Percentiles rank a stretch among this genome's conserved stretches.
These are phyloP conservation scores for Malus hybrid DNA, from an alignment of 331 rosid genomes.

Conservation along the genomic window DNA sequence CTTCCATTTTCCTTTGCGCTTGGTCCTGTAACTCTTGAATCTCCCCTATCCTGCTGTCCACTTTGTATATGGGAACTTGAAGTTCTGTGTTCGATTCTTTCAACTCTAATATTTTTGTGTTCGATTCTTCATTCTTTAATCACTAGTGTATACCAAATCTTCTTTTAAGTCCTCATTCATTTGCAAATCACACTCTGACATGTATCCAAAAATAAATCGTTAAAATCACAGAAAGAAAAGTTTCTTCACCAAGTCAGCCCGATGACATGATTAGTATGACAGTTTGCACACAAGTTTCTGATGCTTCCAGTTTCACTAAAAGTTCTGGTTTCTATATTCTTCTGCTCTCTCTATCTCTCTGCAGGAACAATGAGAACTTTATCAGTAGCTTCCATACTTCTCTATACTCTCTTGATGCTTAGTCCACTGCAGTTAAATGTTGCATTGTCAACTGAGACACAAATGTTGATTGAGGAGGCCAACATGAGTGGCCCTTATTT, in stretches of 20 bases:
- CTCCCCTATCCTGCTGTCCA: neutral
- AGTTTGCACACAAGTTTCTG: no score
- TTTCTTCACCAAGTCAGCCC: no score
- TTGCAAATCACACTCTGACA: no score
- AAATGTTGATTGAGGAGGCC: constrained; percentile 13
- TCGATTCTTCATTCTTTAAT: no score
- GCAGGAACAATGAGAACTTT: neutral
- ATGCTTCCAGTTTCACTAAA: no score
- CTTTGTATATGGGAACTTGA: neutral
- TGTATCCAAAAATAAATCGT: no score
- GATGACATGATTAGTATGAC: no score
- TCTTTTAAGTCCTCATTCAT: no score
- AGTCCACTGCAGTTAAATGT: constrained; percentile 8
- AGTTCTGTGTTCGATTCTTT: neutral
- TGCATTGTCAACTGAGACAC: constrained; percentile 13
- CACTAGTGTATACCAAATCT: no score
- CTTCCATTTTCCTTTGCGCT: neutral
- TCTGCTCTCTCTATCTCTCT: neutral
- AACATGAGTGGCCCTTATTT: constrained; percentile 44
- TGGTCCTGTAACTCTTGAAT: neutral
- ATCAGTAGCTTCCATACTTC: neutral
- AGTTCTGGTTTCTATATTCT: no score
- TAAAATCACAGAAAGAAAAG: no score
- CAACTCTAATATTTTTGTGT: no score
- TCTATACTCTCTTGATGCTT: neutral